A percentile compares a stretch with the other conserved stretches of the same genome.
These are phyloP conservation scores for Paecilomyces sp. DNA, from an alignment of 2,329 filamentous ascomycete genomes.

Conservation along the genomic window DNA sequence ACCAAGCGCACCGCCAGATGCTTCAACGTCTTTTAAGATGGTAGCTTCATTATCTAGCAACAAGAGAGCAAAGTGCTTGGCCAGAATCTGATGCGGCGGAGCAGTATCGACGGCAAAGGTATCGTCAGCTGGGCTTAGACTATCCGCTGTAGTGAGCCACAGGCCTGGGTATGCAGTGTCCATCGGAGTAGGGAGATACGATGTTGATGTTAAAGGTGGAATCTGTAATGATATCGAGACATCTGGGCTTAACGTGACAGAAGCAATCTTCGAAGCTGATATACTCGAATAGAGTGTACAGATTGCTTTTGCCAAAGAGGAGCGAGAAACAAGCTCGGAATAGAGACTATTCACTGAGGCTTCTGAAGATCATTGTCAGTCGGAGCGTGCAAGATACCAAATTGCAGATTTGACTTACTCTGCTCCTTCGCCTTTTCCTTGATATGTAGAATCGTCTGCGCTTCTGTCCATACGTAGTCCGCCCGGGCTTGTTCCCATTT, in stretches of 20 bases:
- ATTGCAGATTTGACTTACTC: constrained; percentile 18
- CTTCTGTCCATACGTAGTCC: constrained; percentile 88
- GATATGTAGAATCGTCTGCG: constrained; percentile 69
- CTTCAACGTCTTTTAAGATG: constrained; percentile 61
- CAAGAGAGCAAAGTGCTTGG: constrained; percentile 80
- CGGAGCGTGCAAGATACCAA: constrained; percentile 9
- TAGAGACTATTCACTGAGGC: constrained; percentile 31
- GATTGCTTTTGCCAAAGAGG: constrained; percentile 74
- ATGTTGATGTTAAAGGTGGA: constrained; percentile 57
- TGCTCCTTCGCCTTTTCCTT: constrained; percentile 73
- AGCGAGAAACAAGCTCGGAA: constrained; percentile 48
- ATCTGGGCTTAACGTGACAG: constrained; percentile 63
- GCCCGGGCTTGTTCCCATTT: constrained; percentile 87
- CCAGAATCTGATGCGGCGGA: constrained; percentile 52
- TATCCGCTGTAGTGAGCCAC: constrained; percentile 82
- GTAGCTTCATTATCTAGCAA: constrained; percentile 77
- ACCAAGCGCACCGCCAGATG: constrained; percentile 68
- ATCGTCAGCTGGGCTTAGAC: constrained; percentile 64
- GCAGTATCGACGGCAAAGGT: constrained; percentile 50
- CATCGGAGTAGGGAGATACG: constrained; percentile 62
- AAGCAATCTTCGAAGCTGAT: constrained; percentile 77
- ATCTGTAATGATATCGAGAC: constrained; percentile 58
- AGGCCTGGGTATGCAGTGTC: constrained; percentile 66
- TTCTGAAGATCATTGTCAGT: constrained; percentile 15
- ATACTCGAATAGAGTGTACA: constrained; percentile 75